Percentiles rank a stretch among this genome's conserved stretches.
phyloP scores from a whole-genome alignment of 306 rosid species.

The Lagenaria siceraria region DNA sequence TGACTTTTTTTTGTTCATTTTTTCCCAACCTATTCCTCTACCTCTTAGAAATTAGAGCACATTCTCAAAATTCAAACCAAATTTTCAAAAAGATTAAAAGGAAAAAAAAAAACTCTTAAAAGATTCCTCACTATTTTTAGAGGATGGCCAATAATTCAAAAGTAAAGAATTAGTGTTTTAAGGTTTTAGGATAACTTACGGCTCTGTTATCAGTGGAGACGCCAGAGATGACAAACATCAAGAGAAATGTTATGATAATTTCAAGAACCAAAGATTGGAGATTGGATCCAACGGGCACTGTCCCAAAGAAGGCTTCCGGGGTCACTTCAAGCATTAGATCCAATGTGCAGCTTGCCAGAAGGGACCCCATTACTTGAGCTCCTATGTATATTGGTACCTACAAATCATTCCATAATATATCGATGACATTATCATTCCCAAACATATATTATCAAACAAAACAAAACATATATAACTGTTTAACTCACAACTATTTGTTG shows the following conservation, averaged over 20 bases:
- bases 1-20: too few species aligned
- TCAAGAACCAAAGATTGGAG: constrained; percentile 17
- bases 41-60: too few species aligned
- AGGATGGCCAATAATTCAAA: neutral
- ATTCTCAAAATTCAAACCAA: too few species aligned
- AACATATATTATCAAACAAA: neutral
- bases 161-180: neutral
- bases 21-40: too few species aligned
- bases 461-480: too few species aligned
- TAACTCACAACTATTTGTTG: too few species aligned
- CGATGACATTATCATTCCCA: neutral
- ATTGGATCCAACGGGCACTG: constrained; percentile 21
- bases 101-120: too few species aligned
- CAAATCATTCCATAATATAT: neutral
- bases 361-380: constrained; percentile 23
- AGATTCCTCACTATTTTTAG: neutral
- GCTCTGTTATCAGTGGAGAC: constrained; percentile 24
- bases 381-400: constrained; percentile 21
- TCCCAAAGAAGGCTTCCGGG: constrained; percentile 16
- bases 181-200: neutral
- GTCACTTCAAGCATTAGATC: constrained; percentile 11
- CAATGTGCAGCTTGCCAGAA: constrained; percentile 22
- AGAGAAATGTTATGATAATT: constrained; percentile 20
- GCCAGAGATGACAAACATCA: constrained; percentile 28
- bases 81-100: too few species aligned